Base-by-base conservation (phyloP, 768 basidiomycete genomes). In the Boletus rubroflammeus region DNA sequence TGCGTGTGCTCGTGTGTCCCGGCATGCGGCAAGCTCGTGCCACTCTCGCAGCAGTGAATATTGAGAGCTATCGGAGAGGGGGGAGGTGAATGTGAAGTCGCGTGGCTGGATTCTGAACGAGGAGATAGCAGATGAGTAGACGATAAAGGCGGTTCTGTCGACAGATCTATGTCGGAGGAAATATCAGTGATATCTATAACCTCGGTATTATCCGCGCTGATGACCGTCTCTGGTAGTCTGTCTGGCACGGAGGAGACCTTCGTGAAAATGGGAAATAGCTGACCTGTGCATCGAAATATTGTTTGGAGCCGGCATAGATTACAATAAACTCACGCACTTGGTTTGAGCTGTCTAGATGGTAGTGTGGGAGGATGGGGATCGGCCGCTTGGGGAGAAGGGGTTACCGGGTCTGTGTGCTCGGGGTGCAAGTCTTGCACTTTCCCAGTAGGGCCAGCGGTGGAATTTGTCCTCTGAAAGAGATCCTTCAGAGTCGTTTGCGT, bases 401-500 rank as follows among this genome's bases (percentile, higher is more conserved):
- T 2, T 5, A 15, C 44, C 5, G 34, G 40, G 28, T 40, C 49
- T 14, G 39, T 29, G n/a, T 45, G 29, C 39, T 56, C 49, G 29
- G 13, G 5, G 10, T 39, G 35, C 44, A 21, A 15, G 15, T 49
- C 55, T n/a, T 56, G 56, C 31, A 15, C 31, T 26, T 53, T 50
- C 25, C 1, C 47, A 3, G 38, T 8, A 29, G 45, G 17, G 4
- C 38, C 26, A 1, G 5, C 19, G 0, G 47, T 26, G 2, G 56
- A 19, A 25, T 59, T 48, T 3, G 53, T 60, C 51, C 35, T 64
- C 57, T 51, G 63, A 51, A 69, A 65, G 56, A 55, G 62, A 21
- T 62, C 60, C 35, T 57, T 57, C 6, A 73, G 60, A 19, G 68
- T 71, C 47, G 60, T 65, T 39, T 73, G 71, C 34, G 50, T 55